phyloP scores from a whole-genome alignment of 257 asterid species.

The Linaria vulgaris region DNA sequence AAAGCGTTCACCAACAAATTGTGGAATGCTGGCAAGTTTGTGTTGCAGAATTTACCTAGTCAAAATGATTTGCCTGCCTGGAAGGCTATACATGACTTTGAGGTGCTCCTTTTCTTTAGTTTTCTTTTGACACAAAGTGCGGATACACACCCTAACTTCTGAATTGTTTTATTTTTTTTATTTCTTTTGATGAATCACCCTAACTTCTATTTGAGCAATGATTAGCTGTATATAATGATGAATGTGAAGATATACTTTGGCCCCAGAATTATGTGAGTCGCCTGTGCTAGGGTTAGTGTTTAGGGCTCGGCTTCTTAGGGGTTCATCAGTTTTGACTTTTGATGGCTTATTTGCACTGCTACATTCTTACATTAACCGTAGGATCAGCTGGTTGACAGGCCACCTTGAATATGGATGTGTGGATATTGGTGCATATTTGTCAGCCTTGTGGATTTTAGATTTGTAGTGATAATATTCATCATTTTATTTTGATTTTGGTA shows the following conservation, averaged over 20 bases:
- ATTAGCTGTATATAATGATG: background rate
- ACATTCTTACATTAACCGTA: background rate
- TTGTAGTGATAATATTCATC: constrained; percentile 6
- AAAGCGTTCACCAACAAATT: constrained; percentile 97
- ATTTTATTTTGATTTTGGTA: background rate
- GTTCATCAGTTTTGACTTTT: background rate
- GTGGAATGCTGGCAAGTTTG: constrained; percentile 98
- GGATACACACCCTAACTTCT: constrained; percentile 12
- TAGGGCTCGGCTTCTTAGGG: background rate
- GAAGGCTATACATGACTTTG: constrained; percentile 51
- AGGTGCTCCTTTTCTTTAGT: constrained; percentile 46
- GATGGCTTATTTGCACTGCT: background rate
- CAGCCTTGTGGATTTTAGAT: constrained; percentile 16
- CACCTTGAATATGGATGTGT: constrained; percentile 8
- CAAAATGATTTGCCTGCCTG: constrained; percentile 71
- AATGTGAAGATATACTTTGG: background rate
- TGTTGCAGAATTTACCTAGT: constrained; percentile 84
- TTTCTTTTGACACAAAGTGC: constrained; percentile 15
- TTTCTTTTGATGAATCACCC: too few relatives aligned
- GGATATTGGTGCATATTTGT: constrained; percentile 6
- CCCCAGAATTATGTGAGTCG: background rate
- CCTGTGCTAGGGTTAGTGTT: background rate
- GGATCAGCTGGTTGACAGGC: background rate
- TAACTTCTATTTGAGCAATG: constrained; percentile 12
- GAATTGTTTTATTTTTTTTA: too few relatives aligned